Evolutionary conservation across 2,329 filamentous ascomycete genomes (phyloP).

Genomic region (Talaromyces amestolkiae): DNA sequence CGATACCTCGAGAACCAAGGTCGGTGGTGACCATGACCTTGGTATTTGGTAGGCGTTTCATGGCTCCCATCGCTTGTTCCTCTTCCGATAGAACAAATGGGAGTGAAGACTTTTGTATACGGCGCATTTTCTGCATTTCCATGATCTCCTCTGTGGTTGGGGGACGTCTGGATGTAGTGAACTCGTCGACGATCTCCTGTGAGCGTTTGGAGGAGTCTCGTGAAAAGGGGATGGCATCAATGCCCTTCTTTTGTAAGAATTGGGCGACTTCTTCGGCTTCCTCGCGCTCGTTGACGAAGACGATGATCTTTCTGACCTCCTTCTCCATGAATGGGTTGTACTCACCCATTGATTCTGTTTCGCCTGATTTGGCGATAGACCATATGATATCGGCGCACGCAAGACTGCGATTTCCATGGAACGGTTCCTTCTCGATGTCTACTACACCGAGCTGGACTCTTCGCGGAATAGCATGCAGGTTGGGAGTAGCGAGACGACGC

Average conservation of each 20-base stretch:
- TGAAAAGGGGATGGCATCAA: constrained; percentile 81
- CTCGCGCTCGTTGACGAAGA: constrained; percentile 96
- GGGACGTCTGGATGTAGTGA: constrained; percentile 54
- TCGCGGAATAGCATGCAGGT: constrained; percentile 91
- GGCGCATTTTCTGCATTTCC: constrained; percentile 30
- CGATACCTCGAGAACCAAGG: constrained; percentile 86
- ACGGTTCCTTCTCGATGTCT: constrained; percentile 88
- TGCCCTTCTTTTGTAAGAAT: constrained; percentile 79
- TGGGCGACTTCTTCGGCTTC: constrained; percentile 76
- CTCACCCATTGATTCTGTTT: constrained; percentile 34
- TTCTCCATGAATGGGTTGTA: constrained; percentile 42
- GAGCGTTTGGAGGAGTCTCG: constrained; percentile 80
- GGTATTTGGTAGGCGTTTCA: constrained; percentile 43
- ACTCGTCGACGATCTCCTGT: constrained; percentile 71
- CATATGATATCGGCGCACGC: constrained; percentile 95
- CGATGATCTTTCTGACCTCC: constrained; percentile 79
- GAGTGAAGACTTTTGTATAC: constrained; percentile 38
- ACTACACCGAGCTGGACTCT: constrained; percentile 92
- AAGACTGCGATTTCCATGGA: constrained; percentile 85
- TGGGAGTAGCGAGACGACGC: constrained; percentile 84
- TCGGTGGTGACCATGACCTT: constrained; percentile 95
- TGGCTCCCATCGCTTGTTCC: constrained; percentile 23
- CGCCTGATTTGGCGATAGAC: constrained; percentile 79
- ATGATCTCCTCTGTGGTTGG: constrained; percentile 38
- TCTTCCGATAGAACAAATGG: constrained; percentile 40